These are phyloP conservation scores for Hygrophorus russula DNA, from an alignment of 768 basidiomycete species.

Conservation along the genomic window DNA sequence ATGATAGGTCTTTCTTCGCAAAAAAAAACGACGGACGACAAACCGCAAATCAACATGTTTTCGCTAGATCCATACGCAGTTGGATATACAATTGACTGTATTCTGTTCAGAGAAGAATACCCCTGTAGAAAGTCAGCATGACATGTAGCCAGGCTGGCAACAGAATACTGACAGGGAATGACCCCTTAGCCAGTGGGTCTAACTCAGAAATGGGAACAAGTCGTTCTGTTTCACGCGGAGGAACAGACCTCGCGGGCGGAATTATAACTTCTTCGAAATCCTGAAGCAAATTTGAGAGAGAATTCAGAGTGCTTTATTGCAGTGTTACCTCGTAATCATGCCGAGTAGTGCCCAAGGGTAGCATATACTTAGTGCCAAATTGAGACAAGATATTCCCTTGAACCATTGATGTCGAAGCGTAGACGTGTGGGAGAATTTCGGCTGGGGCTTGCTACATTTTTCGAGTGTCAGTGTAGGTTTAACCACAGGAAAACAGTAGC, in stretches of 20 bases:
- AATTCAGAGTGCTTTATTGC: not conserved
- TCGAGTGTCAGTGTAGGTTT: not conserved
- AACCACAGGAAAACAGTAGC: not conserved
- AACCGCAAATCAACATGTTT: slow-evolving; percentile 90
- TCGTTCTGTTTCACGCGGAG: slow-evolving; percentile 59
- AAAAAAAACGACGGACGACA: slow-evolving; percentile 12
- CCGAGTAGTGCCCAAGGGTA: slow-evolving; percentile 77
- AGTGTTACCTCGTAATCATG: slow-evolving; percentile 47
- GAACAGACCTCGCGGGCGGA: slow-evolving; percentile 74
- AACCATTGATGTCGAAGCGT: slow-evolving; percentile 49
- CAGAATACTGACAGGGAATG: slow-evolving; percentile 60
- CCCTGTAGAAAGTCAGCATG: slow-evolving; percentile 36
- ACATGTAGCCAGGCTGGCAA: not conserved
- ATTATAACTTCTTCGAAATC: slow-evolving; percentile 83
- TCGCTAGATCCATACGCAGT: slow-evolving; percentile 94
- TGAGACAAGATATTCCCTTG: slow-evolving; percentile 61
- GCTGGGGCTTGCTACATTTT: slow-evolving; percentile 35
- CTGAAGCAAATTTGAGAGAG: slow-evolving; percentile 17
- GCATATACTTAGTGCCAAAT: slow-evolving; percentile 63
- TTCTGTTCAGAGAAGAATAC: slow-evolving; percentile 79
- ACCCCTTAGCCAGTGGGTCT: slow-evolving; percentile 66
- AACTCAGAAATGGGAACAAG: slow-evolving; percentile 63
- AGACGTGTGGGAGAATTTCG: slow-evolving; percentile 80
- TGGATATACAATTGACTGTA: slow-evolving; percentile 91
- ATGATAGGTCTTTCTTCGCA: not conserved